Base-by-base conservation (phyloP, 2,329 filamentous ascomycete genomes). In the Penicillium vulpinum region DNA sequence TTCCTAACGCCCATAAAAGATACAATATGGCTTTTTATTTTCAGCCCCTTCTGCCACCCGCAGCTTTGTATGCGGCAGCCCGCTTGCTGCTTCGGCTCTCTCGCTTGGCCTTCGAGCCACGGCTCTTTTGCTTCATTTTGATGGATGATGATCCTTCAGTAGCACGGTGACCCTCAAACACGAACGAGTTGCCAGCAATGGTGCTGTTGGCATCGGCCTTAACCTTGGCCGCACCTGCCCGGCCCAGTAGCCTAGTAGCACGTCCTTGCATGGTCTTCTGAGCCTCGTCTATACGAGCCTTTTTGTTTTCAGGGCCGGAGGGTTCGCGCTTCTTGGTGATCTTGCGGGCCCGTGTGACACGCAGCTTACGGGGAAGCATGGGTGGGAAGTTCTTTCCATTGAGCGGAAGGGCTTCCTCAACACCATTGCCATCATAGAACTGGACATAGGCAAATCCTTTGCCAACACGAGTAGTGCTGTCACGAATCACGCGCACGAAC, bases 401-500 rank as follows among this genome's bases (percentile, higher is more conserved):
- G 59, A 93, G 85, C 38, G 95, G 83, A 13, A 99, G 83, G 2
- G 94, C 94, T n/a, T 89, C 85, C 75, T 99, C 94, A 44, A 99
- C 93, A 43, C 88, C 82, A 67, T 95, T 97, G 61, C 83, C 85
- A 67, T 97, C 91, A 80, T 88, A 85, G 76, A 99, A 99, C 71
- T 99, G 94, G 16, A 99, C 93, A 69, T 99, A 99, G 60, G 95
- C 95, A 70, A 99, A 91, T 5, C 94, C 94, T 73, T 99, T 99
- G 68, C 94, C 92, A 29, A 99, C 91, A 48, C 95, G 86, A 8
- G 95, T 99, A 64, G 89, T 88, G 61, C 90, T 82, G 70, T 99
- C 94, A 54, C 94, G 87, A 49, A 97, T 85, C 21, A 99, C 92
- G 33, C 94, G 89, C 35, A 99, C 95, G 70, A 88, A 96, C 76